Percentiles rank a stretch among this genome's conserved stretches.
These are phyloP conservation scores for Ottelia alismoides DNA, from an alignment of 106 monocot species.

Conservation along the genomic window DNA sequence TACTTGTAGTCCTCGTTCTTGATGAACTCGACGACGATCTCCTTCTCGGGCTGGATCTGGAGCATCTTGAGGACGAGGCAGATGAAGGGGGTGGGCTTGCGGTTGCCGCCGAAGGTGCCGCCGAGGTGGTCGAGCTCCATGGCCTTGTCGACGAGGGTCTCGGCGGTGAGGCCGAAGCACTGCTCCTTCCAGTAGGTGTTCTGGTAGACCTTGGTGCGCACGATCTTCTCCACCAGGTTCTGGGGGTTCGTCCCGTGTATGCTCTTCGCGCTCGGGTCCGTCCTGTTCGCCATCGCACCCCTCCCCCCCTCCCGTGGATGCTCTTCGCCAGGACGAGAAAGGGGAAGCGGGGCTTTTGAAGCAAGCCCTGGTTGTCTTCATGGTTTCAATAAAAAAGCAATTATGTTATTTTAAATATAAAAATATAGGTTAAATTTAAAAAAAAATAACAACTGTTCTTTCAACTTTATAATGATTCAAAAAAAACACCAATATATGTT, in stretches of 20 bases:
- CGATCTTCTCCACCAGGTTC: constrained; percentile 93
- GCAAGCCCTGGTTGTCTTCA: too few relatives aligned
- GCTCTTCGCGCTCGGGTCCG: constrained; percentile 77
- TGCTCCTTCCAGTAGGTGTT: constrained; percentile 97
- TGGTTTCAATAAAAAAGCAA: too few relatives aligned
- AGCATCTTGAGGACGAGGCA: constrained; percentile 97
- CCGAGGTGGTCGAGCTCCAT: constrained; percentile 98
- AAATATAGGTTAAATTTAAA: too few relatives aligned
- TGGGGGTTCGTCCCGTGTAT: constrained; percentile 97
- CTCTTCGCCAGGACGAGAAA: too few relatives aligned
- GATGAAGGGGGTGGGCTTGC: constrained; percentile 85
- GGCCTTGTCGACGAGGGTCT: constrained; percentile 98
- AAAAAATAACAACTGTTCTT: too few relatives aligned
- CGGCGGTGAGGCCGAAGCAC: constrained; percentile 95
- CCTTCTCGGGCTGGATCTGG: constrained; percentile 99
- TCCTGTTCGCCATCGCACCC: constrained; percentile 76
- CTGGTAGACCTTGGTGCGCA: constrained; percentile 88
- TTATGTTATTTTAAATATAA: too few relatives aligned
- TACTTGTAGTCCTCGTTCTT: constrained; percentile 99
- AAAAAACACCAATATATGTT: too few relatives aligned
- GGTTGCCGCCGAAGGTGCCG: constrained; percentile 80
- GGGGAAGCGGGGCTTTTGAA: too few relatives aligned
- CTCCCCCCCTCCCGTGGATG: too few relatives aligned
- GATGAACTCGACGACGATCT: constrained; percentile 97
- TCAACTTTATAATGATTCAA: too few relatives aligned